phyloP scores from a whole-genome alignment of 805 yeast genomes.

The Zygoascus biomembranicola region DNA sequence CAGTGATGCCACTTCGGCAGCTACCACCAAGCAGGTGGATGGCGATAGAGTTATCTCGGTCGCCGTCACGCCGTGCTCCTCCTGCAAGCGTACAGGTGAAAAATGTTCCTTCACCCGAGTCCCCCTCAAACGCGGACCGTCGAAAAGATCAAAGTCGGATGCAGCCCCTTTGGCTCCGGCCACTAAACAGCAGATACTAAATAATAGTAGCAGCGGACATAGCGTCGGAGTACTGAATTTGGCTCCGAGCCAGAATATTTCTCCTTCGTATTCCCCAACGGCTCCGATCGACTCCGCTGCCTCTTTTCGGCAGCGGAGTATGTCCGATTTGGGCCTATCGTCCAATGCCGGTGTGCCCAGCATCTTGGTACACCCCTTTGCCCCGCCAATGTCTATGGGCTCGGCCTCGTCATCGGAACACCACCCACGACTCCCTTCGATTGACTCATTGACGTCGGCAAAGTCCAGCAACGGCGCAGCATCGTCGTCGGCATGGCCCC shows the following conservation, averaged over 20 bases:
- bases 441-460: slow-evolving; percentile 16
- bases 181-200: neutral
- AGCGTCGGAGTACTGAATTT: neutral
- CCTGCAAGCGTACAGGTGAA: slow-evolving; percentile 45
- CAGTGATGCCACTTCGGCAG: neutral
- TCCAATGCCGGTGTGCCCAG: neutral
- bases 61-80: slow-evolving; percentile 34
- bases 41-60: slow-evolving; percentile 24
- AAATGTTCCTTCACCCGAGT: slow-evolving; percentile 47
- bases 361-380: neutral
- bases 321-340: neutral
- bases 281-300: neutral
- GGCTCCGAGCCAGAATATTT: neutral
- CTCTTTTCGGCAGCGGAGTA: neutral
- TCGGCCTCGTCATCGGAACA: neutral
- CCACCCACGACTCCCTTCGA: slow-evolving; percentile 18
- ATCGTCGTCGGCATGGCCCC: neutral
- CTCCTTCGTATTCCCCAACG: neutral
- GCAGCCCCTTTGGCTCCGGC: neutral
- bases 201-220: neutral
- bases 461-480: neutral
- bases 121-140: slow-evolving; percentile 57
- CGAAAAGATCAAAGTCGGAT: slow-evolving; percentile 37
- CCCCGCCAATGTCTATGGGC: neutral
- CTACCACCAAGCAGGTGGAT: neutral